Percentiles rank a stretch among this genome's conserved stretches.
Evolutionary conservation across 768 basidiomycete genomes (phyloP).

Genomic region (Fibroporia radiculosa): DNA sequence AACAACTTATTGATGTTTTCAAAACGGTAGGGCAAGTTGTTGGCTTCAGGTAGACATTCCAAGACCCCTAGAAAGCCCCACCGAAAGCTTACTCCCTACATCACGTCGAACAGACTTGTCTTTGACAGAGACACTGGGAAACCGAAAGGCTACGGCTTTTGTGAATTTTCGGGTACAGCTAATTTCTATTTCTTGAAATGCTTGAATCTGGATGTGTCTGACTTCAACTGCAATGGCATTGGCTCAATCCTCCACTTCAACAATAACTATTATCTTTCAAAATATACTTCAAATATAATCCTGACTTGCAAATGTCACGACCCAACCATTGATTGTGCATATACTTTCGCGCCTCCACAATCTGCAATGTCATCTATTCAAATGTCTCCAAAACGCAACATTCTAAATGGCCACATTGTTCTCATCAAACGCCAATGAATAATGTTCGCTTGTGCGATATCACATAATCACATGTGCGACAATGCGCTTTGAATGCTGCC

Average conservation of each 20-base stretch:
- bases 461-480: too few relatives aligned
- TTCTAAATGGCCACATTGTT: too few relatives aligned
- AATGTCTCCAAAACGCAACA: too few relatives aligned
- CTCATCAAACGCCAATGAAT: too few relatives aligned
- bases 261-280: too few relatives aligned
- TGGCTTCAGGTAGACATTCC: conserved; percentile 63
- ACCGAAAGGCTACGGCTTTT: conserved; percentile 89
- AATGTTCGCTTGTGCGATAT: too few relatives aligned
- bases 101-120: conserved; percentile 48
- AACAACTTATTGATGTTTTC: conserved; percentile 82
- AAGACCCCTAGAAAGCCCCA: background rate
- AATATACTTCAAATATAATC: too few relatives aligned
- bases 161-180: conserved; percentile 80
- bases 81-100: background rate
- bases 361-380: too few relatives aligned
- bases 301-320: too few relatives aligned
- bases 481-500: too few relatives aligned
- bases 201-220: background rate
- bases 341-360: too few relatives aligned
- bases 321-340: too few relatives aligned
- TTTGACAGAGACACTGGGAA: conserved; percentile 93
- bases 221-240: background rate
- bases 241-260: background rate
- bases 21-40: conserved; percentile 83
- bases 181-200: conserved; percentile 19